Base-by-base conservation (phyloP, 2,329 filamentous ascomycete genomes). In the Ophiostoma piceae region DNA sequence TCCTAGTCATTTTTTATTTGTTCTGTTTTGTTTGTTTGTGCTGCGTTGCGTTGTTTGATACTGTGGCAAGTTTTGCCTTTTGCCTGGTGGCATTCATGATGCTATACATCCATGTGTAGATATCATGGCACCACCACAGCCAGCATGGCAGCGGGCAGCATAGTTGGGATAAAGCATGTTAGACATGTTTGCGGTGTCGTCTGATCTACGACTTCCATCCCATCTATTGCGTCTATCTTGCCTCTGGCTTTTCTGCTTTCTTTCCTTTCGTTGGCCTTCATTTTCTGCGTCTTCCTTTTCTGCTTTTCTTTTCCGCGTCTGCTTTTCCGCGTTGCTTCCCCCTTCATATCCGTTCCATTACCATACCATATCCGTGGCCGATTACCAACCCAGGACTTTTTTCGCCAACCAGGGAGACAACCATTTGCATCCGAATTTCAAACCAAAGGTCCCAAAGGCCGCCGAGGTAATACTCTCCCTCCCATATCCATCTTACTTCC, bases 351-450 rank as follows among this genome's bases (percentile, higher is more conserved):
- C 65, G 39, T 66, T 47, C 62, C 62, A 22, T 65, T 32, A 35
- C 26, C 54, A 64, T 35, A 51, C 43, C 60, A 66, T 41, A n/a
- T 76, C 78, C 77, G 26, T 57, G 64, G 43, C 65, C 26, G 22
- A 39, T 37, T 86, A 84, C 86, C 86, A 86, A 88, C 85, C 72
- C 76, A 74, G 76, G 78, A 77, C 77, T 57, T 26, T 26, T 77
- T 77, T 77, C 77, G 78, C 78, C 76, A 71, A 22, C 14, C 12
- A 97, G 93, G 91, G 90, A 87, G 87, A 93, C 80, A 89, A 91
- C 80, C 92, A 94, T 85, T 85, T 97, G 82, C 94, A 97, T 90
- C 92, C 94, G 84, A 92, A 96, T 80, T 96, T 97, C 82, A 94
- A 94, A 81, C 77, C 78, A 73, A 96, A 94, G 82, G 90, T 90